Percentiles rank a stretch among this genome's conserved stretches.
Conservation (phyloP, 352 stramenopile species). For the Phytophthora syringae region DNA sequence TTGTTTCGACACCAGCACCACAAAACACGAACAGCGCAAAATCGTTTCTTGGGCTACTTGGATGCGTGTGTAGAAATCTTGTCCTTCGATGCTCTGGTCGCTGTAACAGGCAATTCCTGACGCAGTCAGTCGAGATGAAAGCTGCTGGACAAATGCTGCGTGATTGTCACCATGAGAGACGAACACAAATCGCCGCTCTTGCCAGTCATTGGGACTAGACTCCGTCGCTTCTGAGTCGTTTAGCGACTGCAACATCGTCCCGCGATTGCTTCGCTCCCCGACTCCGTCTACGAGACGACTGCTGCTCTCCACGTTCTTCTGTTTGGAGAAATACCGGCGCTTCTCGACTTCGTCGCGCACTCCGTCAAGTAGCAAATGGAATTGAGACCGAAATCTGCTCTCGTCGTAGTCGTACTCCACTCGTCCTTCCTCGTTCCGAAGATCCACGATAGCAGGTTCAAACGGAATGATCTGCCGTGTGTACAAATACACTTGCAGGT, state of each 20-base stretch:
- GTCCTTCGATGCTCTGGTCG: conserved; percentile 14
- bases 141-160: conserved; percentile 6
- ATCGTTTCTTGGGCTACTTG: conserved; percentile 60
- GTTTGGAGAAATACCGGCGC: conserved; percentile 29
- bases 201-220: conserved; percentile 2
- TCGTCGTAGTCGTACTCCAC: conserved; percentile 33
- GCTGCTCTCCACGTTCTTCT: conserved; percentile 54
- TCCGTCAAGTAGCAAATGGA: conserved; percentile 52
- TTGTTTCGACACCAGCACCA: conserved; percentile 69
- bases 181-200: conserved; percentile 18
- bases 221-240: not conserved
- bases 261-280: conserved; percentile 10
- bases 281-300: not conserved
- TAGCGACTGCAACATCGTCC: conserved; percentile 17
- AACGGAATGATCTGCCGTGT: conserved; percentile 51
- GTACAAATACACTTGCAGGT: conserved; percentile 74
- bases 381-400: conserved; percentile 21
- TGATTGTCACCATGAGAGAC: conserved; percentile 30
- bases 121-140: conserved; percentile 3
- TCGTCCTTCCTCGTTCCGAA: conserved; percentile 25
- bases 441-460: conserved; percentile 48
- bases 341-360: conserved; percentile 60
- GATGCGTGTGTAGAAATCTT: conserved; percentile 26
- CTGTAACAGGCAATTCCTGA: conserved; percentile 21
- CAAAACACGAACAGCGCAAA: conserved; percentile 66